These are phyloP conservation scores for Candida nitratophila DNA, from an alignment of 805 yeast species.

Conservation along the genomic window DNA sequence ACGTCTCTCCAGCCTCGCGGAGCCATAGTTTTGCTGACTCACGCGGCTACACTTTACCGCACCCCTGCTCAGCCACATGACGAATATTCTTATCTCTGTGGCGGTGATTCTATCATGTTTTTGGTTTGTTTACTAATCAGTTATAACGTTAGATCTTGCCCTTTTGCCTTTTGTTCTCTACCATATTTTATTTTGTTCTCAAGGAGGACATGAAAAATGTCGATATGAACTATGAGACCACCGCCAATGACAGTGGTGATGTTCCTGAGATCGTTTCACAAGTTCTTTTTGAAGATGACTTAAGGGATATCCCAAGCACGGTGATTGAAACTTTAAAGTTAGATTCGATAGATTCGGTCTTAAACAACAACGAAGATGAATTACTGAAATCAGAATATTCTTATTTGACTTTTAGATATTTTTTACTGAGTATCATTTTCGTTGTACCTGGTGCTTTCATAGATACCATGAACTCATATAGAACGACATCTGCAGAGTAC, in stretches of 20 bases:
- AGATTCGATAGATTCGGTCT: conserved; percentile 5
- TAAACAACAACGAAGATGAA: not conserved
- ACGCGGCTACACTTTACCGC: too few relatives aligned
- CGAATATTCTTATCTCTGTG: too few relatives aligned
- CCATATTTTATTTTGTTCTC: too few relatives aligned
- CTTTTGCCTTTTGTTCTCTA: too few relatives aligned
- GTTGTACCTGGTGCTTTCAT: conserved; percentile 34
- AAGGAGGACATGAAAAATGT: too few relatives aligned
- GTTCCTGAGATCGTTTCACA: too few relatives aligned
- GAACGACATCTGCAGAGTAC: conserved; percentile 36
- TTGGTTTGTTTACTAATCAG: too few relatives aligned
- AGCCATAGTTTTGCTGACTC: too few relatives aligned
- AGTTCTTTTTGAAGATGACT: conserved; percentile 12
- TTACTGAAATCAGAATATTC: conserved; percentile 18
- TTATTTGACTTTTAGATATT: conserved; percentile 29
- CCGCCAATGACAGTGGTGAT: not conserved
- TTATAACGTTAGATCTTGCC: too few relatives aligned
- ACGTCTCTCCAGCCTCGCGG: too few relatives aligned
- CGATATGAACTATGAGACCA: not conserved
- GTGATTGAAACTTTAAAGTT: conserved; percentile 28
- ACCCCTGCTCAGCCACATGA: too few relatives aligned
- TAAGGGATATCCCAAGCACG: conserved; percentile 21
- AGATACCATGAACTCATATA: conserved; percentile 29
- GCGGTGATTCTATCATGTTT: too few relatives aligned
- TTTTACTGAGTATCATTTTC: conserved; percentile 26